A percentile compares a stretch with the other conserved stretches of the same genome.
Evolutionary conservation across 257 asterid genomes (phyloP).

Genomic region (Verbascum thapsus): DNA sequence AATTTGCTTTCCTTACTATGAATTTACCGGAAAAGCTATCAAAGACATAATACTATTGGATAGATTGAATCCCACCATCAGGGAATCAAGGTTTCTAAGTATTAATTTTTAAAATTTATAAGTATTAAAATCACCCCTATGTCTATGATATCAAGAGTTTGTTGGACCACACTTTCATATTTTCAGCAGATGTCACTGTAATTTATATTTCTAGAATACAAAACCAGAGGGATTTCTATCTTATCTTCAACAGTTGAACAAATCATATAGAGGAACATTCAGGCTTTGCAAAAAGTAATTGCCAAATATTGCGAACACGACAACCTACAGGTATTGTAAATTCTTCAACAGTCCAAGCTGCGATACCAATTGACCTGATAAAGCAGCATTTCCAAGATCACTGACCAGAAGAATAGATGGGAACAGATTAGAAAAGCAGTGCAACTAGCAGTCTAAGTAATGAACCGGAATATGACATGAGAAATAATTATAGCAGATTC

Average conservation of each 20-base stretch:
- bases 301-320: slow-evolving; percentile 5
- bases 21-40: no score
- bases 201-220: background rate
- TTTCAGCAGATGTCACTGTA: slow-evolving; percentile 15
- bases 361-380: slow-evolving; percentile 89
- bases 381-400: slow-evolving; percentile 97
- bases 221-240: background rate
- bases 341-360: slow-evolving; percentile 92
- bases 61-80: no score
- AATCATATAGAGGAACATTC: background rate
- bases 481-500: slow-evolving; percentile 30
- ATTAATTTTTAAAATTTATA: no score
- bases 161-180: background rate
- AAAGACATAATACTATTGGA: no score
- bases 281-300: slow-evolving; percentile 1
- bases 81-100: no score
- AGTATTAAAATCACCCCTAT: no score
- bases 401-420: slow-evolving; percentile 40
- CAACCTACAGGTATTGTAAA: slow-evolving; percentile 94
- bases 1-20: no score
- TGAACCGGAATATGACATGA: background rate
- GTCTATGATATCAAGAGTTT: slow-evolving; percentile 6
- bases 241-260: background rate
- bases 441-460: slow-evolving; percentile 17
- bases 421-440: slow-evolving; percentile 18